phyloP scores from a whole-genome alignment of 2,329 filamentous ascomycete species.

The Paecilomyces fulvus region DNA sequence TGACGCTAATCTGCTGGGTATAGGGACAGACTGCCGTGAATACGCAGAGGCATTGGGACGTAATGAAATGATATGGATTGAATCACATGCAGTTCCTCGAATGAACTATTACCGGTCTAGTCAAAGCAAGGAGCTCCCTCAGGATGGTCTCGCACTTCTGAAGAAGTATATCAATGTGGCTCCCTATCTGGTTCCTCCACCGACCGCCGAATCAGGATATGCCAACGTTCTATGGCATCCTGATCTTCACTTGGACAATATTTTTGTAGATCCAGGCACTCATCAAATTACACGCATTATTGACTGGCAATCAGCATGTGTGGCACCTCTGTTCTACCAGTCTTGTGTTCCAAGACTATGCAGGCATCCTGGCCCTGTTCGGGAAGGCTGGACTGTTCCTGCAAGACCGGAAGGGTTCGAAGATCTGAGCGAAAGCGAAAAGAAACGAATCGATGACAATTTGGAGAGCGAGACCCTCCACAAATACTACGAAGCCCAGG shows the following conservation, averaged over 20 bases:
- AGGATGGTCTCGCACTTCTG: constrained; percentile 13
- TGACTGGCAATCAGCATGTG: constrained; percentile 19
- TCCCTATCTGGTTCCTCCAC: neutral
- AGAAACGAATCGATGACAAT: constrained; percentile 17
- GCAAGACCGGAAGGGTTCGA: constrained; percentile 20
- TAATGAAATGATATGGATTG: neutral
- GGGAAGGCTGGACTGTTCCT: constrained; percentile 23
- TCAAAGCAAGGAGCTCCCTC: constrained; percentile 12
- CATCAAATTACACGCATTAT: constrained; percentile 15
- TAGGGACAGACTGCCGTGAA: neutral
- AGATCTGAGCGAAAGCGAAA: constrained; percentile 14
- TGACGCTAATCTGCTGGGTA: constrained; percentile 10
- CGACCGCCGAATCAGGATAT: no score
- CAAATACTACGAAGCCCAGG: constrained; percentile 27
- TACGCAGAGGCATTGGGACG: neutral
- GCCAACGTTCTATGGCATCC: constrained; percentile 29
- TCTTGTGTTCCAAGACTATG: constrained; percentile 20
- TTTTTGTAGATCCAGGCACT: constrained; percentile 14
- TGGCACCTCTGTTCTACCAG: constrained; percentile 29
- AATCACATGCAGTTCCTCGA: neutral
- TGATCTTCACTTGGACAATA: constrained; percentile 31
- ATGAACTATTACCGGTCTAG: constrained; percentile 1
- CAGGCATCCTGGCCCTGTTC: constrained; percentile 17
- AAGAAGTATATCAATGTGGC: constrained; percentile 7
- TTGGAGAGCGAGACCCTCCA: constrained; percentile 24